Base-by-base conservation (phyloP, 257 asterid species). In the Penstemon barbatus region DNA sequence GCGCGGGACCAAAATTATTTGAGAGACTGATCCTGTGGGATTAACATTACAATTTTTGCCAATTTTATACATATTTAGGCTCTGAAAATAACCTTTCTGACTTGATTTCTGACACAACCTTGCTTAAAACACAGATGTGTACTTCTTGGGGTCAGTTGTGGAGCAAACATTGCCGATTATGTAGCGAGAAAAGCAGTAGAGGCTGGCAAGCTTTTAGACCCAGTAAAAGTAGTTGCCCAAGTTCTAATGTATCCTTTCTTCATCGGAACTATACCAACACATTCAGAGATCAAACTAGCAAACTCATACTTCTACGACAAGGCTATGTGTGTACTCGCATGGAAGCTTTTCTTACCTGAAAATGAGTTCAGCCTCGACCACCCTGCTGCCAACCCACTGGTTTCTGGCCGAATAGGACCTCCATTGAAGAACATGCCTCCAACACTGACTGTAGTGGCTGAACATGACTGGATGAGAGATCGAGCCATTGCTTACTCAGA, bases 81-180 rank as follows among this genome's bases (percentile, higher is more conserved):
- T 58, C 66, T 25, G n/a, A 8, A 49, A 57, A 57, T 36, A 40
- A 68, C 33, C 55, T 48, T 66, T 67, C 57, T 69, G 63, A 36
- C 52, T 53, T 70, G 18, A 39, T 70, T 12, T 62, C 64, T 63
- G 8, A 69, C 53, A 46, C 40, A n/a, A 59, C 25, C 41, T 75
- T 61, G 0, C 44, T 25, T 71, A 73, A 59, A 52, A 52, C 25
- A 49, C 95, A 93, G 99, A 71, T 93, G 96, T 71, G 96, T 93
- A 39, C 95, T 90, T 74, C 97, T 93, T 52, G 99, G 99, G 61
- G 99, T 85, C 67, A 90, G 99, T 67, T 93, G 96, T 57, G 99
- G 99, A 41, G 99, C 92, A 62, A 90, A 90, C 52, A 89, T 93
- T 63, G 97, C 99, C 8, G 83, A 90, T 61, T 83, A 80, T 43